phyloP scores from a whole-genome alignment of 331 rosid species.

The Phaseolus coccineus region DNA sequence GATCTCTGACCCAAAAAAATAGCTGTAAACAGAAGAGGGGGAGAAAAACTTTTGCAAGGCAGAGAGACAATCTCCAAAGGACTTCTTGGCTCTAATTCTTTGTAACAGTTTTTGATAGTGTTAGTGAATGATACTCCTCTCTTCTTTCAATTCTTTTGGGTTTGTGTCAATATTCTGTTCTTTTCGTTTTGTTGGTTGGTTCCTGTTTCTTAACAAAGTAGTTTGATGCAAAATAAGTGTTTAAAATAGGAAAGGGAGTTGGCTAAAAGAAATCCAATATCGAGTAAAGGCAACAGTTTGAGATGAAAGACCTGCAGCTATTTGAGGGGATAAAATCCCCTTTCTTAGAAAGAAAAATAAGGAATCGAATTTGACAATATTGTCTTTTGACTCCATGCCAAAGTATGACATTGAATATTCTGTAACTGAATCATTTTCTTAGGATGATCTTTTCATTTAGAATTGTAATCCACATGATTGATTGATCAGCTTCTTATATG shows the following conservation, averaged over 20 bases:
- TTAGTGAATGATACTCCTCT: not conserved
- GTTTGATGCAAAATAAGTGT: slow-evolving; percentile 7
- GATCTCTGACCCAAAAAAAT: not conserved
- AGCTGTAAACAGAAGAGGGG: not conserved
- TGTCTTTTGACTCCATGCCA: not conserved
- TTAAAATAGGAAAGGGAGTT: slow-evolving; percentile 8
- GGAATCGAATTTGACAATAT: not conserved
- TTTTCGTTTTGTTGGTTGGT: not conserved
- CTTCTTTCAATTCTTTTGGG: not conserved
- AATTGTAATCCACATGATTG: slow-evolving; percentile 19
- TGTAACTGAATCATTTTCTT: not conserved
- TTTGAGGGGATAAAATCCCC: not conserved
- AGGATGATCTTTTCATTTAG: slow-evolving; percentile 14
- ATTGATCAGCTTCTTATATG: not conserved
- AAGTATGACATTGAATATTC: not conserved
- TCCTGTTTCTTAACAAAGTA: not conserved
- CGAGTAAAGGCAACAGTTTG: not conserved
- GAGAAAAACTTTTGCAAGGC: not conserved
- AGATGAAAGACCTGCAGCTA: slow-evolving; percentile 9
- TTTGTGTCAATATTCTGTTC: not conserved
- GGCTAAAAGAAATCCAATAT: not conserved
- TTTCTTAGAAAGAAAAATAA: not conserved
- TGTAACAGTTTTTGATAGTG: not conserved
- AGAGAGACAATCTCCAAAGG: not conserved
- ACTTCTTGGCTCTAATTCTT: not conserved